These are phyloP conservation scores for Gossypium stocksii DNA, from an alignment of 345 rosid species.

Conservation along the genomic window DNA sequence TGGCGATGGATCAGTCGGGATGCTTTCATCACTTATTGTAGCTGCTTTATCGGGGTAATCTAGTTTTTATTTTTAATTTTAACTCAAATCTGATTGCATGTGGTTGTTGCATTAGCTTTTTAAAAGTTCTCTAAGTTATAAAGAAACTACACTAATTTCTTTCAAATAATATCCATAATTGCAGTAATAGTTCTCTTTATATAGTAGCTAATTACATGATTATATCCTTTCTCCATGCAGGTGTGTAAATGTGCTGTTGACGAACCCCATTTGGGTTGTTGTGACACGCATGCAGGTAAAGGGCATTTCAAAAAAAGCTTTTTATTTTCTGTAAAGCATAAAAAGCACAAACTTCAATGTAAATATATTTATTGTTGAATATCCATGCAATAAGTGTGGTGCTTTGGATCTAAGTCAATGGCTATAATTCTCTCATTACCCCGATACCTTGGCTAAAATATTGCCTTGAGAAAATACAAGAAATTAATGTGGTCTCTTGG, in stretches of 20 bases:
- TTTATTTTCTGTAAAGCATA: slow-evolving; percentile 1
- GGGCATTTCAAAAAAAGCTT: slow-evolving; percentile 11
- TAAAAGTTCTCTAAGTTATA: background rate
- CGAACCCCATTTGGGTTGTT: slow-evolving; percentile 96
- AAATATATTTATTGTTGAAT: background rate
- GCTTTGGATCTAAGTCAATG: background rate
- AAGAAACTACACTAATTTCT: background rate
- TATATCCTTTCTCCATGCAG: slow-evolving; percentile 37
- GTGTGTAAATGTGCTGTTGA: slow-evolving; percentile 78
- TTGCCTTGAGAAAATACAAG: background rate
- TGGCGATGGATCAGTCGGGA: slow-evolving; percentile 96
- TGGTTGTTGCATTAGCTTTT: background rate
- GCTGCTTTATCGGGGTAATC: slow-evolving; percentile 96
- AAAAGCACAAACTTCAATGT: background rate
- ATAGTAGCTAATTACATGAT: slow-evolving; percentile 7
- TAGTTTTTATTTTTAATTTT: background rate
- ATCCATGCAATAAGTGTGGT: background rate
- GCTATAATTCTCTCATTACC: background rate
- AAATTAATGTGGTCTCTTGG: background rate
- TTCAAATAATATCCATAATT: background rate
- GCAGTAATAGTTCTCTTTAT: background rate
- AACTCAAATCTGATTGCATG: background rate
- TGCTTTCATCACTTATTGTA: slow-evolving; percentile 81
- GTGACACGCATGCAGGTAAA: slow-evolving; percentile 98
- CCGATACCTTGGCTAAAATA: background rate